Evolutionary conservation across 768 basidiomycete genomes (phyloP), one percentile per base, ranked within the genome.

Genomic region (Tricholoma bakamatsutake): DNA sequence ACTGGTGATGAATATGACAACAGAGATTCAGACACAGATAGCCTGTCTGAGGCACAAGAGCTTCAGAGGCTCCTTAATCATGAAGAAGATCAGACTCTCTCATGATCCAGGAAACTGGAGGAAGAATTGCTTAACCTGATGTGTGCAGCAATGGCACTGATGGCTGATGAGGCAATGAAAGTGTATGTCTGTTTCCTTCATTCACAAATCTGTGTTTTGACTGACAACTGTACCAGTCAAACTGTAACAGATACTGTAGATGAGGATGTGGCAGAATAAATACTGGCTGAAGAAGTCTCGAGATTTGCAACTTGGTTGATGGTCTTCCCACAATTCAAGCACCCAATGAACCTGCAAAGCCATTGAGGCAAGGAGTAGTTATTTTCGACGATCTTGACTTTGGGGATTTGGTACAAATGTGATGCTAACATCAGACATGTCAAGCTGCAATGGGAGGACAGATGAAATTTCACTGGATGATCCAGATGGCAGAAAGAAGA

Each of bases 81-180:
- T n/a, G 11, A 40, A 37, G 24, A 30, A 21, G 28, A 27, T 49
- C n/a, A n/a, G 33, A 37, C 28, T 7, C 35, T 17, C n/a, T 42
- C 40, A 12, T 1, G 27, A 10, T 33, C n/a, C 21, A 28, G 17
- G 8, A 18, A 43, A 5, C 15, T n/a, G 35, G 37, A 58, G 39
- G 8, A 45, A 10, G 21, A 45, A 15, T 17, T 54, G 13, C 47
- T 55, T 30, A 30, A 30, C 13, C 45, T 47, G 5, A 40, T 21
- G 2, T 58, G 34, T 55, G 53, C 57, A 3, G 30, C 57, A 17
- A 53, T 55, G 11, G 57, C 57, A 48, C 13, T 58, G 28, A 15
- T 45, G 12, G 21, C 43, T 13, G 33, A 59, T 8, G 47, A 59
- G 24, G 17, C 30, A 18, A 52, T 40, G 17, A 37, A 21, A 27